These are phyloP conservation scores for Auriscalpium orientale DNA, from an alignment of 768 basidiomycete genomes.

Conservation along the genomic window DNA sequence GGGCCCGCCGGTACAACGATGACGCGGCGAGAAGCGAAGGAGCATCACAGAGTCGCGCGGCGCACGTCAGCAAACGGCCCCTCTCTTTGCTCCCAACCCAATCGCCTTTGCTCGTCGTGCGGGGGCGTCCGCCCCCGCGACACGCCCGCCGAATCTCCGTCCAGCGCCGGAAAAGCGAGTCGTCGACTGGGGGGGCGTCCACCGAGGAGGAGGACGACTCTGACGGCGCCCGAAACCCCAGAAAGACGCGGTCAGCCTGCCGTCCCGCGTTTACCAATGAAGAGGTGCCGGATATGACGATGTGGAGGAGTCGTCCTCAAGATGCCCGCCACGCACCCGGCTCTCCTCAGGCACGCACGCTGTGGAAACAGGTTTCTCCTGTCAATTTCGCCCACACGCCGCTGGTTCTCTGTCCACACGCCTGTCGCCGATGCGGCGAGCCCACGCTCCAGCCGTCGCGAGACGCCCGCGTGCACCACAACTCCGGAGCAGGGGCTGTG, in stretches of 20 bases:
- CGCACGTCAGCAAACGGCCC: not conserved
- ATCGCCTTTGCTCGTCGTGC: not conserved
- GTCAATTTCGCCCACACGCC: slow-evolving; percentile 11
- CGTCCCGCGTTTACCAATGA: slow-evolving; percentile 1
- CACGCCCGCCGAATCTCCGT: not conserved
- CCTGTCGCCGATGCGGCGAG: not conserved
- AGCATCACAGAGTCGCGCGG: not conserved
- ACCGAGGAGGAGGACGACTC: slow-evolving; percentile 14
- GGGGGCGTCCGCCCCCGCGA: not conserved
- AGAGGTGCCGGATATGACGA: not conserved
- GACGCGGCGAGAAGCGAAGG: not conserved
- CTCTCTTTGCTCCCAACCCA: not conserved
- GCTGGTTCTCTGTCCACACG: slow-evolving; percentile 9
- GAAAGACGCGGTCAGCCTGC: slow-evolving; percentile 3
- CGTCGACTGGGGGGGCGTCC: slow-evolving; percentile 1
- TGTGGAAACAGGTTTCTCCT: slow-evolving; percentile 16
- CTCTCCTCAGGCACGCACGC: not conserved
- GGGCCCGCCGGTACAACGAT: not conserved
- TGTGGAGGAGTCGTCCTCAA: not conserved
- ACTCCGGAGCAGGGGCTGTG: not conserved
- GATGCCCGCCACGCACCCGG: not conserved
- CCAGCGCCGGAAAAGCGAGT: not conserved
- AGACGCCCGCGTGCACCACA: not conserved
- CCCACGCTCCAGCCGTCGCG: not conserved
- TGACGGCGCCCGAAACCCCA: slow-evolving; percentile 16